These are phyloP conservation scores for Fusarium chuoi DNA, from an alignment of 2,329 filamentous ascomycete species.

Conservation along the genomic window DNA sequence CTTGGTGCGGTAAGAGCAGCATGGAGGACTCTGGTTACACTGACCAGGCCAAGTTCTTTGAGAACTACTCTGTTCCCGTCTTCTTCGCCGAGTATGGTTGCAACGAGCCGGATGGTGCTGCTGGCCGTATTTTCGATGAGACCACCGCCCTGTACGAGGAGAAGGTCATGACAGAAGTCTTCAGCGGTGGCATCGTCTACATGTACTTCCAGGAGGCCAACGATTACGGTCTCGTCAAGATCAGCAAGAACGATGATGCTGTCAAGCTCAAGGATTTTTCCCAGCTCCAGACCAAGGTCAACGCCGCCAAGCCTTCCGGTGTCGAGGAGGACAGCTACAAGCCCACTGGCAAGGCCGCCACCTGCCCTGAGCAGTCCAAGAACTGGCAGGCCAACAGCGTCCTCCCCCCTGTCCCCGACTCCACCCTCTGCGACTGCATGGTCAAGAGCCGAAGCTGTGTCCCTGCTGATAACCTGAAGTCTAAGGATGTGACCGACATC, in stretches of 20 bases:
- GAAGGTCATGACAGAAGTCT: slow-evolving; percentile 84
- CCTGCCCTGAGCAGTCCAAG: slow-evolving; percentile 74
- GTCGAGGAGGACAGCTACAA: slow-evolving; percentile 75
- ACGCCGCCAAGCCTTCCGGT: slow-evolving; percentile 71
- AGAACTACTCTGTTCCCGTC: slow-evolving; percentile 88
- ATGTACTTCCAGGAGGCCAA: slow-evolving; percentile 96
- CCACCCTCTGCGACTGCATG: slow-evolving; percentile 88
- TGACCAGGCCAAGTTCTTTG: slow-evolving; percentile 85
- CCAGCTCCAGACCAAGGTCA: slow-evolving; percentile 75
- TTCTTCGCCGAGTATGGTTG: slow-evolving; percentile 99
- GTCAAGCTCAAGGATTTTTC: slow-evolving; percentile 79
- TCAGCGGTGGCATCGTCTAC: slow-evolving; percentile 98
- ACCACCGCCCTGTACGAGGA: slow-evolving; percentile 81
- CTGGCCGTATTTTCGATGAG: slow-evolving; percentile 84
- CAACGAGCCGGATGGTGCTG: slow-evolving; percentile 72
- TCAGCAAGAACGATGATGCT: slow-evolving; percentile 66
- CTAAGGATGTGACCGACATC: slow-evolving; percentile 70
- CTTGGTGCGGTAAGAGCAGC: slow-evolving; percentile 91
- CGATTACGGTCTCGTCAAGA: slow-evolving; percentile 82
- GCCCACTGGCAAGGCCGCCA: slow-evolving; percentile 74
- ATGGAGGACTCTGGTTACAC: slow-evolving; percentile 83
- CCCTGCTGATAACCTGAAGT: slow-evolving; percentile 66
- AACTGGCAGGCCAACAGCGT: slow-evolving; percentile 73
- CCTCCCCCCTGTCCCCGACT: slow-evolving; percentile 86
- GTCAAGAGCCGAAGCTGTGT: slow-evolving; percentile 76